Conservation (phyloP, 148 eudicot species). For the Chenopodium formosanum region DNA sequence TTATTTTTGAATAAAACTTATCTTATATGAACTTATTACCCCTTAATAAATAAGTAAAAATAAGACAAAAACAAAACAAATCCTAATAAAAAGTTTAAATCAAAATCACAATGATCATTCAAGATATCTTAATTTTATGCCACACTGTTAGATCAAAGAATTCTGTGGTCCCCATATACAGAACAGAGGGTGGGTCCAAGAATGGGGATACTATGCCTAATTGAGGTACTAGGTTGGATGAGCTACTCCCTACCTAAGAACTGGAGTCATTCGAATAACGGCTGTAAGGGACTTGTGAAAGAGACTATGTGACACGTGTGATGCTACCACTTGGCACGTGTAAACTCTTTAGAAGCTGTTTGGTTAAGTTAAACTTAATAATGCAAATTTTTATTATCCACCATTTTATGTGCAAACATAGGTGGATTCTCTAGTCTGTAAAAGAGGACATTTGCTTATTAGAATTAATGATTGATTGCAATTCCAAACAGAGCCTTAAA, state of each 20-base stretch:
- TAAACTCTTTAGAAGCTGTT: background rate
- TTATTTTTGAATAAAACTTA: too few species aligned
- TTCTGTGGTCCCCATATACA: background rate
- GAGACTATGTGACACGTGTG: slow-evolving; percentile 23
- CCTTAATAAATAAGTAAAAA: too few species aligned
- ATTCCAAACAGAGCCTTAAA: slow-evolving; percentile 8
- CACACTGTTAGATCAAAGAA: background rate
- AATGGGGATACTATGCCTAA: background rate
- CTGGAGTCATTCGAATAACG: slow-evolving; percentile 22
- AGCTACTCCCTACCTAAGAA: slow-evolving; percentile 6
- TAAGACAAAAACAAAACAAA: too few species aligned
- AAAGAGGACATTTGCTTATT: slow-evolving; percentile 3
- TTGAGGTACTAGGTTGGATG: slow-evolving; percentile 4
- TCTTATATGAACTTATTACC: too few species aligned
- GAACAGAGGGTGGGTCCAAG: background rate
- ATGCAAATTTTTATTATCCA: background rate
- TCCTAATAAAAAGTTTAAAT: too few species aligned
- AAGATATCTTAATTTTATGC: too few species aligned
- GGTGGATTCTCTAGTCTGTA: slow-evolving; percentile 13
- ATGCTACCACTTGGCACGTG: slow-evolving; percentile 13
- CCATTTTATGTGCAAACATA: slow-evolving; percentile 3
- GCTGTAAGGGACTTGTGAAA: slow-evolving; percentile 20
- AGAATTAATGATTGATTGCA: background rate
- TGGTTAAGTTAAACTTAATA: background rate
- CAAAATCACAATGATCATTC: too few species aligned